Base-by-base conservation (phyloP, 2,329 filamentous ascomycete species). In the Tolypocladium sp. region DNA sequence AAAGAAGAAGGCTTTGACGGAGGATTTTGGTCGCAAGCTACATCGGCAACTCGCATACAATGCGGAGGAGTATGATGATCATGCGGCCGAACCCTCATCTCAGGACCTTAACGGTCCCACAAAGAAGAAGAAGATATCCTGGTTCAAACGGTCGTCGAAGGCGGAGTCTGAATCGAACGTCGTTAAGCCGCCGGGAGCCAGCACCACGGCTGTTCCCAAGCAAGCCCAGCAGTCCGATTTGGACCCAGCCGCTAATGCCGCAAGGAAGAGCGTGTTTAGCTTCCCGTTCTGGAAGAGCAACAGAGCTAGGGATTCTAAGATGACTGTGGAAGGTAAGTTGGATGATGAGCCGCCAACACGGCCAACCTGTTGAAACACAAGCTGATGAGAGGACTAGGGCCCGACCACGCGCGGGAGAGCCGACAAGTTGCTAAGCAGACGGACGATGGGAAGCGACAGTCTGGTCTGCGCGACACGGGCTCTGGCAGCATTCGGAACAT, bases 251-350 rank as follows among this genome's bases (percentile, higher is more conserved):
- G 57, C 64, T 65, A 53, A 67, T 58, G 60, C 68, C 2, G 70
- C 69, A 56, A 84, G 79, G 71, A 83, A 79, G 72, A 80, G 79
- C 71, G 74, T 74, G 10, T 83, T 85, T 61, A 74, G 73, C 37
- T 76, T 84, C 20, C 73, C 78, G 6, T 85, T 85, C 62, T 85
- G 81, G 82, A 83, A 82, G 67, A 75, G 70, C 35, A 74, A 69
- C 57, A 82, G 77, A 54, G 70, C 63, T 33, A 79, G 76, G 64
- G 72, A 77, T 37, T 66, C 72, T 4, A 71, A 74, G 55, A 76
- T 80, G 74, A 78, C 75, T 2, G 71, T 79, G 58, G 74, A 70
- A 60, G 76, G 79, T 78, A 72, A 70, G 15, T 7, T 15, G 22
- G 25, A 15, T n/a, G 25, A 37, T 33, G n/a, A 46, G 15, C 15